A percentile compares a stretch with the other conserved stretches of the same genome.
These are phyloP conservation scores for Citrus inodora DNA, from an alignment of 345 rosid genomes.

Conservation along the genomic window DNA sequence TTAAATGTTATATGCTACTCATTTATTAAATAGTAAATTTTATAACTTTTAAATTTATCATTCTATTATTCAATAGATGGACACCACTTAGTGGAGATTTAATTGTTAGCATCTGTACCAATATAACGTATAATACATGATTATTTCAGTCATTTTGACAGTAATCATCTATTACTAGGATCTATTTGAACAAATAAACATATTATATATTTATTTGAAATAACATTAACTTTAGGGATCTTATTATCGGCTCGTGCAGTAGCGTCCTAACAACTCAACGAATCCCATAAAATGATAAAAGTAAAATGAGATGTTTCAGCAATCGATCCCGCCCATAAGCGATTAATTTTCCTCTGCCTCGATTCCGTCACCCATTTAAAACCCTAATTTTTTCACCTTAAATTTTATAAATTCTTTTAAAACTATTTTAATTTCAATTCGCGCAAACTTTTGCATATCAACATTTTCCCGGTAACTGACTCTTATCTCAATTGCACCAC, in stretches of 20 bases:
- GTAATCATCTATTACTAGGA: neutral
- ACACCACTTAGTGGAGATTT: no score
- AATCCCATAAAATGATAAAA: constrained; percentile 9
- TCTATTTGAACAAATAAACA: neutral
- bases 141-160: neutral
- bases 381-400: neutral
- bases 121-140: no score
- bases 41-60: no score
- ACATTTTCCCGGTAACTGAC: constrained; percentile 6
- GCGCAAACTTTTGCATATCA: neutral
- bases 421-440: neutral
- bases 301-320: neutral
- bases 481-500: neutral
- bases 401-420: neutral
- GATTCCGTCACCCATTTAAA: neutral
- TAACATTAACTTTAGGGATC: neutral
- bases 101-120: no score
- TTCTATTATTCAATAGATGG: no score
- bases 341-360: neutral
- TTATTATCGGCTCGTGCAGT: neutral
- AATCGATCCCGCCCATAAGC: neutral
- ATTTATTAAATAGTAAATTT: no score
- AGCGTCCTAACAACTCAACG: constrained; percentile 16
- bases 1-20: no score
- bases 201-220: neutral